A percentile compares a stretch with the other conserved stretches of the same genome.
Evolutionary conservation across 1,284 basidiomycete species (phyloP).

Genomic region (Rhodofomes roseus): DNA sequence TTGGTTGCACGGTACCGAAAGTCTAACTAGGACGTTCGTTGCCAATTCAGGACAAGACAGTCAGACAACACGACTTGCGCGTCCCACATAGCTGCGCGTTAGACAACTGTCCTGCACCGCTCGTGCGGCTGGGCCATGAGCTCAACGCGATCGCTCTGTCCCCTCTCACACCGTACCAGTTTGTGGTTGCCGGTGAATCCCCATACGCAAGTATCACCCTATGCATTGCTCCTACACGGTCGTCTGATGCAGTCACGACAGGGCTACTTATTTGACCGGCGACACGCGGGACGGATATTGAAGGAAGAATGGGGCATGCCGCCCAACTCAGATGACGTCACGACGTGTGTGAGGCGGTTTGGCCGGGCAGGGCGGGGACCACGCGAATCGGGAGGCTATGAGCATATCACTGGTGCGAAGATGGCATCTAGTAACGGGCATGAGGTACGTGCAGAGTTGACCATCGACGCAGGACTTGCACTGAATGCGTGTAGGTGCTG

Average conservation of each 20-base stretch:
- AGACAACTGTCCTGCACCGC: conserved; percentile 60
- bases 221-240: too few species aligned
- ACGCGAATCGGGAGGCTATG: conserved; percentile 34
- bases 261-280: conserved; percentile 88
- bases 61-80: conserved; percentile 86
- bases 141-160: conserved; percentile 67
- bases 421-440: conserved; percentile 77
- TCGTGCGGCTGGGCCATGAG: conserved; percentile 57
- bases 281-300: conserved; percentile 67
- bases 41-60: conserved; percentile 52
- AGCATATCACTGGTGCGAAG: conserved; percentile 78
- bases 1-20: background rate
- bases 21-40: background rate
- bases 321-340: conserved; percentile 43
- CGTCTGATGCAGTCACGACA: conserved; percentile 25
- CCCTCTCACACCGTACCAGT: conserved; percentile 67
- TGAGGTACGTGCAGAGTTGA: conserved; percentile 49
- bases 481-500: conserved; percentile 36
- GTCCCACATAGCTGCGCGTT: conserved; percentile 56
- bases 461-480: background rate
- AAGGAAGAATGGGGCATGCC: conserved; percentile 72
- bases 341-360: conserved; percentile 84
- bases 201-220: conserved; percentile 50
- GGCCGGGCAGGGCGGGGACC: conserved; percentile 47
- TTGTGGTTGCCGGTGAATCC: conserved; percentile 72